Base-by-base conservation (phyloP, 495 filamentous ascomycete species). In the Pyrenopolyporus hunteri region DNA sequence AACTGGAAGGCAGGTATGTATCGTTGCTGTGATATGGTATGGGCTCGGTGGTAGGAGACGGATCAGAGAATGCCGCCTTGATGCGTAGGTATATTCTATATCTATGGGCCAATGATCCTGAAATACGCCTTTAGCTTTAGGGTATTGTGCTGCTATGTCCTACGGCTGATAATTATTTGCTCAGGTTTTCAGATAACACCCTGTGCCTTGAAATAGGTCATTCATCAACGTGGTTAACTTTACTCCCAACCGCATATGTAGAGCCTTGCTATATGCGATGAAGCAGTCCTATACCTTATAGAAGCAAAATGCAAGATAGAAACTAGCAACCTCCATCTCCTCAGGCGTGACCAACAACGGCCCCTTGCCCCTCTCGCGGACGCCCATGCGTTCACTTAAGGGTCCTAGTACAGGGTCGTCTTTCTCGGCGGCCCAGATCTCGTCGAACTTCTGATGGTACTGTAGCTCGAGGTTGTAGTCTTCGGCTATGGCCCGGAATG, bases 401-500 rank as follows among this genome's bases (percentile, higher is more conserved):
- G 87, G 83, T 0, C 92, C 91, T 40, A 98, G 73, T 35, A 89
- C 85, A 0, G 78, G 77, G 67, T 95, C 88, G 55, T 93, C 86
- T 74, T 90, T 91, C 76, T 97, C 91, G 16, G 92, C 85, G 49
- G 89, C 83, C 91, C 93, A 97, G 25, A 98, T 86, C 40, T 98
- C 94, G 23, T 83, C 73, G 72, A 98, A 98, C 0, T 86, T 81
- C 73, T 90, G 91, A 68, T 94, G 89, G 59, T 96, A 98, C 70
- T 95, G 87, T 44, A 97, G 78, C 70, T 98, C 94, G 2, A 98
- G 85, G 68, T 95, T 96, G 76, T 93, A 97, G 64, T 98, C 94
- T 70, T 97, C 92, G 19, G 95, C 94, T 62, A 98, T 79, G 35
- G 83, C 92, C 74, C 94, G 90, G 75, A 98, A 97, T 1, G 91